Base-by-base conservation (phyloP, 192 early-diverging fungal genomes). In the Linnemannia exigua region DNA sequence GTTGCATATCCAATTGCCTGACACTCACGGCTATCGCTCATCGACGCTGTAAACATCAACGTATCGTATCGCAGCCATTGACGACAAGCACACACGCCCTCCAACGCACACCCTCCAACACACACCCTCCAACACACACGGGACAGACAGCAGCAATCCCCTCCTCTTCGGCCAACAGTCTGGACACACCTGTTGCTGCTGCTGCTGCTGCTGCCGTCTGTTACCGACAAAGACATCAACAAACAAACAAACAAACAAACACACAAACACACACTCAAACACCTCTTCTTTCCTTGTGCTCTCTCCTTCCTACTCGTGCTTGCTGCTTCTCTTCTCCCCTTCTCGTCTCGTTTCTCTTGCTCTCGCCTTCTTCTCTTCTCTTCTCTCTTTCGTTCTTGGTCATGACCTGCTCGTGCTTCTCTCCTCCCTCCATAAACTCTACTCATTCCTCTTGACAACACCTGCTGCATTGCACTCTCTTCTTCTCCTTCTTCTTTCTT, bases 391-490 rank as follows among this genome's bases (percentile, higher is more conserved):
- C 7, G 2, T 33, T 80, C 36, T 50, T 63, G 22, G 20, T 74
- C 72, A 17, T 38, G 67, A 25, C 38, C 28, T 41, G 31, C 25
- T 1, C 35, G 22, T 6, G 31, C 35, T 9, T n/a, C 33, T 67
- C 41, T 31, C 67, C 48, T 22, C 16, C 52, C 47, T 35, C 48
- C 28, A 31, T 63, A 63, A n/a, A n/a, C 25, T 7, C 15, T 33
- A 6, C 58, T 61, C 54, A 61, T 61, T 61, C 54, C 54, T 61
- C 54, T 61, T 61, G 54, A 61, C 54, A 28, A 61, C 52, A 25
- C n/a, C 19, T 51, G 17, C 31, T 50, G 46, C 71, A 51, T 16
- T 52, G 19, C 41, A 25, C 6, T 58, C 25, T 48, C 71, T 71
- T 44, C 63, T 28, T 41, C 37, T 15, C 17, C 44, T 38, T 14